Percentiles rank a stretch among this genome's conserved stretches.
Conservation (phyloP, 352 stramenopile genomes). For the Pythium grandisporangium region DNA sequence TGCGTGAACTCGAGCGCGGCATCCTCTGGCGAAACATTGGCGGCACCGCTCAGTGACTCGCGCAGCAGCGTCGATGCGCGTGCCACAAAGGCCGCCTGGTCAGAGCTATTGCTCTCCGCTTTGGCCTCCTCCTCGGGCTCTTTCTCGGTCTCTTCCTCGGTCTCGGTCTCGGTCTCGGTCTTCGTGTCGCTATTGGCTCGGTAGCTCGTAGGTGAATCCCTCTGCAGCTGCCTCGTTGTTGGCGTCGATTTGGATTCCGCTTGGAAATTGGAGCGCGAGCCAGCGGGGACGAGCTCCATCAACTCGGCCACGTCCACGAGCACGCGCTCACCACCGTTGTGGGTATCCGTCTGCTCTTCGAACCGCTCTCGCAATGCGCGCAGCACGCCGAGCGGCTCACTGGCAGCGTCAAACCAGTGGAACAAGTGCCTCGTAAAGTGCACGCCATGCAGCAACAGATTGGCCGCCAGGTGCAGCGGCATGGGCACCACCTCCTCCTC, state of each 20-base stretch:
- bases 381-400: slow-evolving; percentile 4
- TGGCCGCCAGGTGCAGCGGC: slow-evolving; percentile 2
- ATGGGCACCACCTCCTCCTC: slow-evolving; percentile 7
- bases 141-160: too few relatives aligned
- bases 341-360: slow-evolving; percentile 1
- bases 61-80: slow-evolving; percentile 3
- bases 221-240: background rate
- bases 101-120: too few relatives aligned
- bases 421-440: slow-evolving; percentile 2
- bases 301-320: slow-evolving; percentile 2
- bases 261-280: too few relatives aligned
- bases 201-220: too few relatives aligned
- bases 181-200: too few relatives aligned
- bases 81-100: slow-evolving; percentile 3
- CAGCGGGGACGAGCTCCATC: slow-evolving; percentile 6
- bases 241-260: background rate
- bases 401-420: slow-evolving; percentile 5
- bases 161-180: too few relatives aligned
- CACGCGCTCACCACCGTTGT: background rate
- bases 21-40: slow-evolving; percentile 6
- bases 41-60: slow-evolving; percentile 3
- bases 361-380: too few relatives aligned
- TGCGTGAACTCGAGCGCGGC: slow-evolving; percentile 6
- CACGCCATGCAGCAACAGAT: slow-evolving; percentile 4
- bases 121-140: too few relatives aligned